Evolutionary conservation across 345 rosid genomes (phyloP).

Genomic region (Eucalyptus melliodora): DNA sequence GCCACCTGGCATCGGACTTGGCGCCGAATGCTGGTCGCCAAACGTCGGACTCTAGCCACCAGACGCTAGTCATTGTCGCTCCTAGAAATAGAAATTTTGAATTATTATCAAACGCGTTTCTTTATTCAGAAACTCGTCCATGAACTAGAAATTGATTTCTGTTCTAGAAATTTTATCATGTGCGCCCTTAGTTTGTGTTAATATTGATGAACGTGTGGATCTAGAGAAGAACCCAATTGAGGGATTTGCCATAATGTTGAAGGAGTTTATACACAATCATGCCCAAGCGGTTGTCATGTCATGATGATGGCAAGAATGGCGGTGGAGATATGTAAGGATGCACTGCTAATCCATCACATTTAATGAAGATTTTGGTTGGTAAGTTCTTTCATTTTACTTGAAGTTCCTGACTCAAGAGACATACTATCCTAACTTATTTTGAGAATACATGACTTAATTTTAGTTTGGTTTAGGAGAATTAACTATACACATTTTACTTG

Average conservation of each 20-base stretch:
- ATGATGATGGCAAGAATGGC: background rate
- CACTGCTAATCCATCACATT: background rate
- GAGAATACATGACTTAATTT: background rate
- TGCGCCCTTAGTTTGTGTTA: background rate
- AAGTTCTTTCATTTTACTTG: too few relatives aligned
- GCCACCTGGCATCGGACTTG: too few relatives aligned
- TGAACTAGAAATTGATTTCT: too few relatives aligned
- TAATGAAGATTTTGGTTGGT: too few relatives aligned
- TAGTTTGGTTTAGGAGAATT: background rate
- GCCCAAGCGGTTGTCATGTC: conserved; percentile 5
- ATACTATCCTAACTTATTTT: background rate
- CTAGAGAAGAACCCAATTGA: background rate
- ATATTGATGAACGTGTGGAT: background rate
- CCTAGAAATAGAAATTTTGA: too few relatives aligned
- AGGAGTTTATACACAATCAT: conserved; percentile 6
- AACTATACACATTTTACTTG: background rate
- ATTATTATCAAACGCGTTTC: too few relatives aligned
- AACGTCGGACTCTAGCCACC: too few relatives aligned
- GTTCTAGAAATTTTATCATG: too few relatives aligned
- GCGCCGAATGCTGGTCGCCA: too few relatives aligned
- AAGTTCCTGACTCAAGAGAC: background rate
- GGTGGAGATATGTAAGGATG: background rate
- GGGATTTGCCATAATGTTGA: background rate
- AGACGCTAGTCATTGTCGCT: too few relatives aligned
- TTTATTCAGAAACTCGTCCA: too few relatives aligned